A percentile compares a stretch with the other conserved stretches of the same genome.
phyloP scores from a whole-genome alignment of 2,329 filamentous ascomycete species.

The Ceratocystis smalleyi region DNA sequence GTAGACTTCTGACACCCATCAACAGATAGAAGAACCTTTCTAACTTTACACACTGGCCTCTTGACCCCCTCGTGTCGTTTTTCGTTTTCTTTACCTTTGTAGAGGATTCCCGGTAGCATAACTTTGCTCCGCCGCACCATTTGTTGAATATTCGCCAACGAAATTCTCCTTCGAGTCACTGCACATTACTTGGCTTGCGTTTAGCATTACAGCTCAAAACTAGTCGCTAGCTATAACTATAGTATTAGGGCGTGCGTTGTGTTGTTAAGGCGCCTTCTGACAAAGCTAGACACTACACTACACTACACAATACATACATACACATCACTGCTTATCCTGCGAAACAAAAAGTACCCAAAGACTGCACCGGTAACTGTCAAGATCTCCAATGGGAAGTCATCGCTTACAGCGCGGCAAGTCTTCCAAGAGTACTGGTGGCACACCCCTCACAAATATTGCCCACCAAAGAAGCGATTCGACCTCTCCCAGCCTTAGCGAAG shows the following conservation, averaged over 20 bases:
- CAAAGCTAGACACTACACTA: too few relatives aligned
- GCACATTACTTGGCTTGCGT: too few relatives aligned
- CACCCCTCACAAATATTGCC: not conserved
- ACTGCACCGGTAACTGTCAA: not conserved
- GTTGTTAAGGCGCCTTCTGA: too few relatives aligned
- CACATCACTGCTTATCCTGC: not conserved
- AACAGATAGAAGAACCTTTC: not conserved
- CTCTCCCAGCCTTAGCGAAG: slow-evolving; percentile 10
- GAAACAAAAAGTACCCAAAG: not conserved
- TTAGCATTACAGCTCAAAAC: not conserved
- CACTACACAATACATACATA: not conserved
- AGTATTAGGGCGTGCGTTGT: not conserved
- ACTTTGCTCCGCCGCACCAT: not conserved
- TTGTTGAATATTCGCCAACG: not conserved
- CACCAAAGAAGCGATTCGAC: slow-evolving; percentile 7
- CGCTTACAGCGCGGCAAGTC: slow-evolving; percentile 15
- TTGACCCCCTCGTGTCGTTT: not conserved
- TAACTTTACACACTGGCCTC: not conserved
- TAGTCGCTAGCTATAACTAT: not conserved
- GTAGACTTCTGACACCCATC: not conserved
- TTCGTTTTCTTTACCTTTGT: not conserved
- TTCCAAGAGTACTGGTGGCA: slow-evolving; percentile 10
- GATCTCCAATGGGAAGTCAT: slow-evolving; percentile 14
- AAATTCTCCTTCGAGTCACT: not conserved
- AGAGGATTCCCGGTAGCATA: too few relatives aligned